These are phyloP conservation scores for Colletotrichum chrysophilum DNA, from an alignment of 2,329 filamentous ascomycete species.

Conservation along the genomic window DNA sequence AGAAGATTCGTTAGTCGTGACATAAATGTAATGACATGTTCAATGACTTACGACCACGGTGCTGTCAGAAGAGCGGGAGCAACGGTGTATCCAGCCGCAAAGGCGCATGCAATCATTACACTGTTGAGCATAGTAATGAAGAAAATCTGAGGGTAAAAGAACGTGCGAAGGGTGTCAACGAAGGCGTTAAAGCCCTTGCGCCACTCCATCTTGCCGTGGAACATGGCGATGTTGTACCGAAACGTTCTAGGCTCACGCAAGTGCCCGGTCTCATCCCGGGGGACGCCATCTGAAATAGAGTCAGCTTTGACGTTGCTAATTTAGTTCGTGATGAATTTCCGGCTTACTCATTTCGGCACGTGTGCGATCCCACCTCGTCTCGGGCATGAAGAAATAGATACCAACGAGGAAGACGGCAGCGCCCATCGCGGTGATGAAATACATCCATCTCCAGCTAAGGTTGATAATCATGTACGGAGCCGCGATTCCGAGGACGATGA, in stretches of 20 bases:
- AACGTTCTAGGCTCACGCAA: constrained; percentile 26
- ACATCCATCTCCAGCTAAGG: constrained; percentile 38
- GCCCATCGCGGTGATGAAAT: constrained; percentile 33
- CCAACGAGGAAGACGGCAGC: constrained; percentile 31
- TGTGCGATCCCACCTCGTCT: constrained; percentile 36
- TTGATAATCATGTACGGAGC: constrained; percentile 33
- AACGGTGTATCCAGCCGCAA: constrained; percentile 29
- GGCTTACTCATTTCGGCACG: constrained; percentile 30
- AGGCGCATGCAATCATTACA: constrained; percentile 32
- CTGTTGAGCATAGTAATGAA: constrained; percentile 35
- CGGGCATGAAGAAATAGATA: constrained; percentile 35
- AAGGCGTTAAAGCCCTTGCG: constrained; percentile 26
- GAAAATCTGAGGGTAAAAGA: constrained; percentile 36
- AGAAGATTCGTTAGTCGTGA: not conserved
- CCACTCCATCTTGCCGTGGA: constrained; percentile 32
- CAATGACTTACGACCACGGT: constrained; percentile 14
- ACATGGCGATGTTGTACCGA: constrained; percentile 35
- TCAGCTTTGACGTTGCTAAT: not conserved
- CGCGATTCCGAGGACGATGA: constrained; percentile 30
- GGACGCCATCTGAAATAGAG: constrained; percentile 22
- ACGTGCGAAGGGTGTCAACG: constrained; percentile 33
- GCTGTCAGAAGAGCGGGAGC: constrained; percentile 10
- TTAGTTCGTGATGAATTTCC: not conserved
- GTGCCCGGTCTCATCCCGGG: constrained; percentile 11
- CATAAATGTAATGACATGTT: not conserved